Base-by-base conservation (phyloP, 352 stramenopile genomes). In the Phytopythium oedochilum region DNA sequence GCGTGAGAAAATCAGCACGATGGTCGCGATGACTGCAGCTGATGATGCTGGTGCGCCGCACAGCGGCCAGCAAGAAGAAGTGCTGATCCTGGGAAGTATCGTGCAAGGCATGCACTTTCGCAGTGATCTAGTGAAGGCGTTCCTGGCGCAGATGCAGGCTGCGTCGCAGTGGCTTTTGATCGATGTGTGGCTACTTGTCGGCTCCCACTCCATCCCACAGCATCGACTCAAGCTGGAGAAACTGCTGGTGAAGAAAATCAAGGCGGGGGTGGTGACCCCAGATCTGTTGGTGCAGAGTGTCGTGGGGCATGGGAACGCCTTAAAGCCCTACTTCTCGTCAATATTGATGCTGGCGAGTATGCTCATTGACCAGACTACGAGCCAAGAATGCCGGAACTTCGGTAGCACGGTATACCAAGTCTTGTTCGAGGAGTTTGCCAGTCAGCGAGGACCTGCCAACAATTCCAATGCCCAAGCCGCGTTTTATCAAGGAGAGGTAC, bases 401-500 rank as follows among this genome's bases (percentile, higher is more conserved):
- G 77, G 74, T 1, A 63, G 44, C 7, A 32, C 83, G n/a, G 42
- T 86, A 12, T 78, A 73, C 26, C 59, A 82, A 52, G 9, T 83
- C 14, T 52, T 86, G 0, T 86, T 84, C 42, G 67, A 83, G 31
- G 72, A 88, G 49, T 74, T 83, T 15, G 70, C 73, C 1, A 48
- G 40, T 1, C 38, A 25, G 14, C 40, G 15, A 7, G 52, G 55
- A 26, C n/a, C n/a, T n/a, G 40, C 59, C 25, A 60, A 66, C 17
- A 57, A 44, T 15, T 57, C 28, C 20, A 66, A 49, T 11, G 53
- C 47, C 17, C 60, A 77, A 42, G 63, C 64, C 0, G 59, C 48
- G 11, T 81, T 79, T 26, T 84, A 84, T 43, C 70, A 79, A 46
- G 67, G 70, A 43, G 72, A 88, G 68, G 77, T 87, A 50, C 42